Evolutionary conservation across 1,284 basidiomycete genomes (phyloP), one percentile per base, ranked within the genome.

Genomic region (Gomphus bonarii): DNA sequence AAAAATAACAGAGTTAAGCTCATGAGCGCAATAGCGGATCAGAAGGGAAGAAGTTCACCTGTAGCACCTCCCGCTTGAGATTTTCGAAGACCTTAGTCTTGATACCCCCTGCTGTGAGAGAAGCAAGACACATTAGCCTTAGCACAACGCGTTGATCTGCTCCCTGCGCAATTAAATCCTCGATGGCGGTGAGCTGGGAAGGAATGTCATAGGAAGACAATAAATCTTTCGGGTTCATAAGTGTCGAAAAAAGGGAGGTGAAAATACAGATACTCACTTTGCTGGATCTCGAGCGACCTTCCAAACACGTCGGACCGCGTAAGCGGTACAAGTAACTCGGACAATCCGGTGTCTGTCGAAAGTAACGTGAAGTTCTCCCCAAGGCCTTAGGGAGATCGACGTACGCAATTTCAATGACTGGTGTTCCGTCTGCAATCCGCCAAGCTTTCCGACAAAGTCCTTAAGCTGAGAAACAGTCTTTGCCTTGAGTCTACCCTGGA

Each of bases 381-480:
- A 57, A 53, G 31, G 8, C 30, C 33, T 14, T 54, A 55, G 53
- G 55, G 50, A 58, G 40, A 58, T 25, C 22, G 6, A 74, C 85
- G 69, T 66, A 95, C 93, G 95, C 55, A 98, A 73, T 58, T 88
- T 78, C 60, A 99, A 71, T 42, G 87, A 83, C 66, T 95, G 89
- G 65, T 97, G 94, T 65, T 97, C 94, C 25, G 79, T 82, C 71
- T 98, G 91, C 61, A 99, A 73, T 1, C 91, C 91, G 38, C 93
- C 91, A 1, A 99, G 76, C 66, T 91, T 92, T 14, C 94, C 92
- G 8, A 99, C 95, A 70, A 99, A 98, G 65, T 95, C 92, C 60
- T 88, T 83, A 66, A 99, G 78, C 70, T 99, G 91, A 3, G 88
- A 82, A 28, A 97, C 90, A 5, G 92, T 95, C 71, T 92, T 91